A percentile compares a stretch with the other conserved stretches of the same genome.
These are phyloP conservation scores for Podospora bellae-mahoneyi DNA, from an alignment of 495 filamentous ascomycete species.

Conservation along the genomic window DNA sequence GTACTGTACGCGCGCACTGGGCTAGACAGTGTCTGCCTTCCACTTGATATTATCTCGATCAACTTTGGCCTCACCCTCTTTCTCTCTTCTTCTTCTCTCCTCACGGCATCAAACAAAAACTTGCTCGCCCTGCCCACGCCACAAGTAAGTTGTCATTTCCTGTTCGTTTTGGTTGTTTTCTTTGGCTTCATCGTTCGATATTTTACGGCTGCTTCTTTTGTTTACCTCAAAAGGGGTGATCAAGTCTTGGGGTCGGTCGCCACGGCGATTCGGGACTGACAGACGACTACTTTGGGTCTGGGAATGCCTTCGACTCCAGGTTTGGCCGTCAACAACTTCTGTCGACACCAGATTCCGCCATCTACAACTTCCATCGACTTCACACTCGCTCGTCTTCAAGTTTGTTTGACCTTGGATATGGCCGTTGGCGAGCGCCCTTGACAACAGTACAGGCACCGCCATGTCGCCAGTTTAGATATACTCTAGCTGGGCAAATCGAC, in stretches of 20 bases:
- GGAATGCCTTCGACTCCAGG: no score
- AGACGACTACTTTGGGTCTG: no score
- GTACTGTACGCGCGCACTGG: neutral
- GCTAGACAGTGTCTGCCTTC: neutral
- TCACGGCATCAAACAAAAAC: neutral
- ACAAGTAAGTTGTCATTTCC: neutral
- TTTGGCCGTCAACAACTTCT: no score
- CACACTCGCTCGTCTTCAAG: no score
- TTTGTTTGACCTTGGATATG: no score
- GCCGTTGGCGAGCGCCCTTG: no score
- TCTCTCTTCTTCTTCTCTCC: neutral
- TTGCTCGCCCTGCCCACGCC: neutral
- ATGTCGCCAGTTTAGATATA: conserved; percentile 33
- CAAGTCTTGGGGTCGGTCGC: neutral
- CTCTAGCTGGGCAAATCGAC: conserved; percentile 62
- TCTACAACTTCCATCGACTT: no score
- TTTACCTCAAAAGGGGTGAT: neutral
- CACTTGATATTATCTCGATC: neutral
- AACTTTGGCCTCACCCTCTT: neutral
- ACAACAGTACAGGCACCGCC: no score
- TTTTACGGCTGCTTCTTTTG: neutral
- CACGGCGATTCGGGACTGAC: no score
- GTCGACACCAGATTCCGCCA: no score
- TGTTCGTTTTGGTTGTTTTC: neutral
- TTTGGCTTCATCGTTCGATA: neutral